A percentile compares a stretch with the other conserved stretches of the same genome.
These are phyloP conservation scores for Neurospora sp. DNA, from an alignment of 495 filamentous ascomycete species.

Conservation along the genomic window DNA sequence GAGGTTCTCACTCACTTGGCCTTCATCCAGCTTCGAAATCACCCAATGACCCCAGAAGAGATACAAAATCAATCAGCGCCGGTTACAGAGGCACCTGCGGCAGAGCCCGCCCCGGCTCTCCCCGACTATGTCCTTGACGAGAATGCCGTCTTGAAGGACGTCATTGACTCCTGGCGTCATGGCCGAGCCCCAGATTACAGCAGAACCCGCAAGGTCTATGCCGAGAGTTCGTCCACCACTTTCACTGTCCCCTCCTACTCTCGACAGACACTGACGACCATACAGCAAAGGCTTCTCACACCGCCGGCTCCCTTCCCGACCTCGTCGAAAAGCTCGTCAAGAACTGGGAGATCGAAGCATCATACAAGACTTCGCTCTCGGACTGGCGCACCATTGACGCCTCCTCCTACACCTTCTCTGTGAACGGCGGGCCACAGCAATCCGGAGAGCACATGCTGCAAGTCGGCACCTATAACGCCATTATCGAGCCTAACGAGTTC, in stretches of 20 bases:
- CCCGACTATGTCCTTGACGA: slow-evolving; percentile 53
- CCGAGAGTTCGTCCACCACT: slow-evolving; percentile 34
- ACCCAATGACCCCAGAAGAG: not conserved
- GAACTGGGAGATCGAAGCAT: slow-evolving; percentile 64
- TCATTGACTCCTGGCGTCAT: slow-evolving; percentile 45
- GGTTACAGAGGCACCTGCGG: not conserved
- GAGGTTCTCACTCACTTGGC: not conserved
- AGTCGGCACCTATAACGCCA: slow-evolving; percentile 58
- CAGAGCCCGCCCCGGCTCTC: slow-evolving; percentile 1
- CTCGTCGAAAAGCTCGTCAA: slow-evolving; percentile 62
- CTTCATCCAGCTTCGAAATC: not conserved
- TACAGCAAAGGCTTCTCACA: slow-evolving; percentile 44
- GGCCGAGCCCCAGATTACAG: slow-evolving; percentile 49
- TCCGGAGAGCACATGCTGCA: slow-evolving; percentile 54
- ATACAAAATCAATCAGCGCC: not conserved
- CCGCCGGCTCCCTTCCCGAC: slow-evolving; percentile 41
- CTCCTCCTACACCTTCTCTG: slow-evolving; percentile 46
- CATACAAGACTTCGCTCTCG: slow-evolving; percentile 47
- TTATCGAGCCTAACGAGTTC: slow-evolving; percentile 49
- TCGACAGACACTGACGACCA: not conserved
- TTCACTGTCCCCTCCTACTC: not conserved
- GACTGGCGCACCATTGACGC: slow-evolving; percentile 56
- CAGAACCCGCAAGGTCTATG: slow-evolving; percentile 43
- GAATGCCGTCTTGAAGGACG: slow-evolving; percentile 49
- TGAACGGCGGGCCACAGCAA: slow-evolving; percentile 47